Base-by-base conservation (phyloP, 2,329 filamentous ascomycete genomes). In the Ambrosiella cleistominuta region DNA sequence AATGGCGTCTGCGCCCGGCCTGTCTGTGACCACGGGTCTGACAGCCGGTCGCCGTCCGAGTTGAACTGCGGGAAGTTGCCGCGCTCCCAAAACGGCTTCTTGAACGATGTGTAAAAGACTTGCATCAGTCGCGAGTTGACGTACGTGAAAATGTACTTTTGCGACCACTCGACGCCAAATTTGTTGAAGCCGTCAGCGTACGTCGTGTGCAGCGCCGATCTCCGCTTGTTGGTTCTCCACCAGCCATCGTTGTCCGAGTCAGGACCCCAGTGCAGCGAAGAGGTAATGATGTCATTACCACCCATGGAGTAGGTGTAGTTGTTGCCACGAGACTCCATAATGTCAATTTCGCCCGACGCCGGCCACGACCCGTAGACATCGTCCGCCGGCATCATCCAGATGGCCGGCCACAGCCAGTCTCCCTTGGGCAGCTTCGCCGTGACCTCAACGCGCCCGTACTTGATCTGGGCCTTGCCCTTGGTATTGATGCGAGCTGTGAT, bases 401-500 rank as follows among this genome's bases (percentile, higher is more conserved):
- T 91, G n/a, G 86, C 86, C 1, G 88, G 88, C 88, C 88, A 93
- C 9, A 94, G 76, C 88, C 88, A 93, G 71, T 93, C 87, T 57
- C 88, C 88, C 53, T 74, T 69, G 3, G 88, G 86, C 36, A 93
- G 71, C 69, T 83, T 83, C 35, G 88, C 88, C 1, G 77, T 81
- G 4, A 94, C 86, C 67, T 94, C 86, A 56, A 94, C 77, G 49
- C 86, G 84, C 53, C 88, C 88, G 66, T 86, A 94, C 69, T 82
- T 87, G 73, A 94, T 86, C 13, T 71, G 76, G 6, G 81, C 81
- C 13, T 83, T 80, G 49, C 78, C 78, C 66, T 79, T 84, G 59
- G 85, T 90, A 71, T 83, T 85, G 70, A 94, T 81, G 61, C 88
- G 84, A 6, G 81, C 88, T 0, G 88, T 91, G 64, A 80, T 83